Percentiles rank a stretch among this genome's conserved stretches.
Conservation (phyloP, 176 grass and related monocot species). For the Poa pratensis region DNA sequence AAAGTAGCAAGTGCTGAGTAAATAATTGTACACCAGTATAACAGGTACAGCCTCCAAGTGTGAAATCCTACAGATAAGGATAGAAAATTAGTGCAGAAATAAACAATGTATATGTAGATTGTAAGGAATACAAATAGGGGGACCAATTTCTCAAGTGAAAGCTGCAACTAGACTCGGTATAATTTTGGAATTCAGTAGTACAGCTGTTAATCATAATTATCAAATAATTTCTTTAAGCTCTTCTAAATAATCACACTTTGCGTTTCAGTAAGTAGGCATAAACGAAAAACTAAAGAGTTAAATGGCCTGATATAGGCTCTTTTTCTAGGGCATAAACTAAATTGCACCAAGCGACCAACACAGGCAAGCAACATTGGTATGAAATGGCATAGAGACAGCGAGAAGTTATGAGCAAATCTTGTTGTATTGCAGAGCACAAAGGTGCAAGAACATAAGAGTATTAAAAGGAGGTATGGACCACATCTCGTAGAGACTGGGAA, state of each 20-base stretch:
- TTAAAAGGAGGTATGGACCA: neutral
- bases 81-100: constrained; percentile 37
- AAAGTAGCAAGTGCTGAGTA: constrained; percentile 80
- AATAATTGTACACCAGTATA: constrained; percentile 73
- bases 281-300: constrained; percentile 13
- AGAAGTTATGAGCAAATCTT: constrained; percentile 2
- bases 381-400: neutral
- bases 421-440: neutral
- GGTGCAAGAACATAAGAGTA: constrained; percentile 7
- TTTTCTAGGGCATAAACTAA: constrained; percentile 9
- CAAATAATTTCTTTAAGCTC: neutral
- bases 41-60: constrained; percentile 70
- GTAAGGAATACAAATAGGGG: neutral
- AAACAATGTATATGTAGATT: constrained; percentile 25
- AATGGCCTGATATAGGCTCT: constrained; percentile 8
- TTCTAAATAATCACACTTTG: neutral
- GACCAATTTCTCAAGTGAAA: constrained; percentile 15
- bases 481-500: constrained; percentile 3
- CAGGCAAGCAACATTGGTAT: neutral
- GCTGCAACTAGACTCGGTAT: neutral
- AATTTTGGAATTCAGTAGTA: constrained; percentile 29
- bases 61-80: constrained; percentile 58
- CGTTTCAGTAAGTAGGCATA: neutral
- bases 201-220: neutral
- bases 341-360: neutral